phyloP scores from a whole-genome alignment of 2,329 filamentous ascomycete genomes.

The Cladosporium sphaerospermum region DNA sequence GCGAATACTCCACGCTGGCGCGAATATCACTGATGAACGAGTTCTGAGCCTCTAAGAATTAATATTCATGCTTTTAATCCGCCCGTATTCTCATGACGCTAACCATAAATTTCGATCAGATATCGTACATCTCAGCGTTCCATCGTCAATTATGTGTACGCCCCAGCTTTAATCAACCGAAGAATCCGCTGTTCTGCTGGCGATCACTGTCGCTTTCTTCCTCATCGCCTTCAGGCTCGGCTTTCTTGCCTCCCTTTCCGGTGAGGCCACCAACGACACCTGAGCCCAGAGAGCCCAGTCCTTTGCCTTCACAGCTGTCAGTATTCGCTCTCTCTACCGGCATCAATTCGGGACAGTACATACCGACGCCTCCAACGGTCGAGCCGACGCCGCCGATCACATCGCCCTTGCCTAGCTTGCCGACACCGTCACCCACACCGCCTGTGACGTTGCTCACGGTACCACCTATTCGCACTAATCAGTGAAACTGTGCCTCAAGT shows the following conservation, averaged over 20 bases:
- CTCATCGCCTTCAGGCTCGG: slow-evolving; percentile 12
- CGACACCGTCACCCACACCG: slow-evolving; percentile 41
- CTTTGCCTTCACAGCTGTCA: slow-evolving; percentile 18
- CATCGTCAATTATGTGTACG: neutral
- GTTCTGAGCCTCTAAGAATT: neutral
- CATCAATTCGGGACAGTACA: neutral
- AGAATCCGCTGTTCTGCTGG: slow-evolving; percentile 3
- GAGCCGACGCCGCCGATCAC: slow-evolving; percentile 38
- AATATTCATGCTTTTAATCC: neutral
- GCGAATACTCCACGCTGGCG: too few species aligned
- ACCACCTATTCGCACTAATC: slow-evolving; percentile 13
- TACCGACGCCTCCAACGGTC: slow-evolving; percentile 35
- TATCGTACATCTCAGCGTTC: neutral
- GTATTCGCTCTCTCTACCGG: neutral
- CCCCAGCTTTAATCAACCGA: neutral
- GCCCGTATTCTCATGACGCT: neutral
- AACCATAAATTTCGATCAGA: neutral
- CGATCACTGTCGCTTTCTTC: slow-evolving; percentile 7
- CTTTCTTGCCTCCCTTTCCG: slow-evolving; percentile 19
- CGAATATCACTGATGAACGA: neutral
- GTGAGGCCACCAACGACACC: slow-evolving; percentile 29
- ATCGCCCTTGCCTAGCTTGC: slow-evolving; percentile 40
- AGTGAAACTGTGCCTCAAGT: neutral
- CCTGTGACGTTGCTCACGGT: slow-evolving; percentile 36
- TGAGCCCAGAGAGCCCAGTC: slow-evolving; percentile 24